Base-by-base conservation (phyloP, 2,329 filamentous ascomycete genomes). In the Fragosphaeria purpurea region DNA sequence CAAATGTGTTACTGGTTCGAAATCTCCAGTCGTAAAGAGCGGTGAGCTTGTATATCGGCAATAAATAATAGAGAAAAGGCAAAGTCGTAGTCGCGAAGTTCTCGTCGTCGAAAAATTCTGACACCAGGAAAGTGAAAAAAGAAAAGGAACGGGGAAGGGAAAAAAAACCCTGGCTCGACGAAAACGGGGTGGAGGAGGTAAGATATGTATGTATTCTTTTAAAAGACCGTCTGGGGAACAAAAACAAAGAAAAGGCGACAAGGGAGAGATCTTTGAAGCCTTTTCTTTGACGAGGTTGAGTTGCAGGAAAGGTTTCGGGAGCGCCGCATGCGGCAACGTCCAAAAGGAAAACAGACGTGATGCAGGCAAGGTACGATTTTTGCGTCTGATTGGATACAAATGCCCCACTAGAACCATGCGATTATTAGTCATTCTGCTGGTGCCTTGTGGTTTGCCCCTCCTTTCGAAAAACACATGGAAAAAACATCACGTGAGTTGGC, bases 401-500 rank as follows among this genome's bases (percentile, higher is more conserved):
- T 4, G 32, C 11, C 44, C 48, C 48, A 50, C 22, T 22, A 22
- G 2, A 22, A 22, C 22, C 22, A 2, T 22, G 22, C 32, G 22
- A 45, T 32, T 41, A 40, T 50, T 46, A 50, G 48, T 50, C 48
- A 50, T 49, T 30, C 37, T 31, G 11, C 40, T 41, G 37, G 43
- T 46, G 44, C 48, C 44, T 46, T 45, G 34, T 32, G 35, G n/a
- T 41, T 46, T 42, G 39, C 44, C 38, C 43, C 9, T 38, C 38
- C 7, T 31, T 41, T 30, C 32, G 30, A 46, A 42, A 44, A 35
- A 22, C 9, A 34, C 38, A 11, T 11, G 43, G 22, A 13, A 33
- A 37, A 7, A 46, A 7, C 11, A 37, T 10, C 54, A 56, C 53
- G 54, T 56, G 54, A 51, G 42, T 55, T 56, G 54, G 54, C 50